Conservation (phyloP, 2,329 filamentous ascomycete species). For the Colletotrichum sublineola region DNA sequence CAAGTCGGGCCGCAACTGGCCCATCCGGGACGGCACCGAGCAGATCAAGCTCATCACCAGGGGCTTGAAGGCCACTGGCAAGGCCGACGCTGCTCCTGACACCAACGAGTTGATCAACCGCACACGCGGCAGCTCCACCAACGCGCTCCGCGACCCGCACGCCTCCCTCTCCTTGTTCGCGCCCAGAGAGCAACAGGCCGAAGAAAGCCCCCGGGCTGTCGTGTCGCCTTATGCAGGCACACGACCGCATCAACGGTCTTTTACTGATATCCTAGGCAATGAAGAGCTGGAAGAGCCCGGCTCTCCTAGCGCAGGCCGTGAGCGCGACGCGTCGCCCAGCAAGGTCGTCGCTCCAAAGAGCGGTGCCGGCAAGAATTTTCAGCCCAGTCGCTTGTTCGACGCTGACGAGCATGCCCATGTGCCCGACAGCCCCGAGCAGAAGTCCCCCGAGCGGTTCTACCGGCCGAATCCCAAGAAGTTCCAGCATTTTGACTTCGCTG, state of each 20-base stretch:
- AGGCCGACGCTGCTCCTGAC: slow-evolving; percentile 50
- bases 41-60: slow-evolving; percentile 82
- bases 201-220: slow-evolving; percentile 50
- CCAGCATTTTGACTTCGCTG: slow-evolving; percentile 86
- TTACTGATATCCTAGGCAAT: slow-evolving; percentile 79
- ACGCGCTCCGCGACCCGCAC: slow-evolving; percentile 73
- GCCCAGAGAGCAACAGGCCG: slow-evolving; percentile 70
- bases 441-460: slow-evolving; percentile 60
- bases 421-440: slow-evolving; percentile 57
- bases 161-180: slow-evolving; percentile 82
- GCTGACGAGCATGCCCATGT: slow-evolving; percentile 60
- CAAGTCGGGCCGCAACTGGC: slow-evolving; percentile 91
- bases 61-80: slow-evolving; percentile 66
- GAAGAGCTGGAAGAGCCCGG: slow-evolving; percentile 53
- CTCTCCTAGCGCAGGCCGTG: slow-evolving; percentile 57
- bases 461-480: slow-evolving; percentile 84
- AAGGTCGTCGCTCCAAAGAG: slow-evolving; percentile 63
- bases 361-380: slow-evolving; percentile 72
- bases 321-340: slow-evolving; percentile 65
- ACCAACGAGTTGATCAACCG: slow-evolving; percentile 57
- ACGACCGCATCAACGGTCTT: slow-evolving; percentile 74
- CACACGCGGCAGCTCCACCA: slow-evolving; percentile 66
- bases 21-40: slow-evolving; percentile 88
- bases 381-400: slow-evolving; percentile 74
- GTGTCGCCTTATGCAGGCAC: slow-evolving; percentile 73